phyloP scores from a whole-genome alignment of 2,329 filamentous ascomycete genomes.

The Phaeosphaeria sp. region DNA sequence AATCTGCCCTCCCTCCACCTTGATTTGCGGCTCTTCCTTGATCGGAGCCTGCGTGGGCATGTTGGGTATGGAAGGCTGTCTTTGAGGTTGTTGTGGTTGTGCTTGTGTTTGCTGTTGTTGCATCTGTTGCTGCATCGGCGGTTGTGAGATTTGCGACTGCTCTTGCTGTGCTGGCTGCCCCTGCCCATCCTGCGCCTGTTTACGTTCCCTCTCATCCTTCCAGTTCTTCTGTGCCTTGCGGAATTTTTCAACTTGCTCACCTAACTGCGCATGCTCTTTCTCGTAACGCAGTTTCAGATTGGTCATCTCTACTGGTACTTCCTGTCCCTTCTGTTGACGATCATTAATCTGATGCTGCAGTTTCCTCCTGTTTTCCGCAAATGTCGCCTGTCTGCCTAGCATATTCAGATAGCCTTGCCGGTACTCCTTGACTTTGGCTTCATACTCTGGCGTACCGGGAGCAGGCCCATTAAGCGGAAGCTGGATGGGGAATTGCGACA shows the following conservation, averaged over 20 bases:
- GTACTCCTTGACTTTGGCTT: slow-evolving; percentile 45
- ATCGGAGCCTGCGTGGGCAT: slow-evolving; percentile 31
- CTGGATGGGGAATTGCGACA: slow-evolving; percentile 42
- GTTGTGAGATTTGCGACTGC: slow-evolving; percentile 22
- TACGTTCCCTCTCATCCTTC: slow-evolving; percentile 42
- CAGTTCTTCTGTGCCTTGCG: slow-evolving; percentile 41
- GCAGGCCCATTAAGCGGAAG: slow-evolving; percentile 36
- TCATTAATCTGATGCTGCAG: slow-evolving; percentile 38
- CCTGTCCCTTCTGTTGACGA: slow-evolving; percentile 39
- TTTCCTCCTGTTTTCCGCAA: slow-evolving; percentile 32
- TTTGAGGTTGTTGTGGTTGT: slow-evolving; percentile 30
- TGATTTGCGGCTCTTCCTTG: slow-evolving; percentile 45
- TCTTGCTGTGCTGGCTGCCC: slow-evolving; percentile 14
- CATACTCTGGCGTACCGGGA: slow-evolving; percentile 44
- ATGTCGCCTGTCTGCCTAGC: slow-evolving; percentile 40
- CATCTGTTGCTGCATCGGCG: slow-evolving; percentile 9
- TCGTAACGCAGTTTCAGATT: slow-evolving; percentile 35
- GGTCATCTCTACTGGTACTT: slow-evolving; percentile 39
- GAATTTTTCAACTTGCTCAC: slow-evolving; percentile 45
- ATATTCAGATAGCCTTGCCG: slow-evolving; percentile 44
- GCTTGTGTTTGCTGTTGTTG: slow-evolving; percentile 30
- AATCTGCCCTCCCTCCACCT: slow-evolving; percentile 40
- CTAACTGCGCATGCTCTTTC: slow-evolving; percentile 36
- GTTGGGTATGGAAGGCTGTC: slow-evolving; percentile 37
- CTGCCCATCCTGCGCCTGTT: slow-evolving; percentile 41